Evolutionary conservation across 129 eudicot genomes (phyloP).

Genomic region (Escallonia rubra): DNA sequence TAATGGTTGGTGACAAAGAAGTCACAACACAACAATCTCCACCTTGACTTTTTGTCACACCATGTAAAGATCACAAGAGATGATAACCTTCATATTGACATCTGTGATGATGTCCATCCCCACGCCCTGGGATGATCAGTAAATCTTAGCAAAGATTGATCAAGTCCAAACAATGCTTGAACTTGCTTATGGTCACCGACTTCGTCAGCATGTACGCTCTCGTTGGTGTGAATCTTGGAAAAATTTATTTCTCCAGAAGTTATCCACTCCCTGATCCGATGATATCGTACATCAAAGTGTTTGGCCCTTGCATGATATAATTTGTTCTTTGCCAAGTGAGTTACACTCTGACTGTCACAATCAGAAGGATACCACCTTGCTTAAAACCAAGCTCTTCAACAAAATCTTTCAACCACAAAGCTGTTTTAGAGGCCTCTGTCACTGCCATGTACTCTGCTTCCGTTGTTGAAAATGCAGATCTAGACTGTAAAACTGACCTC

Average conservation of each 20-base stretch:
- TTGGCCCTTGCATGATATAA: neutral
- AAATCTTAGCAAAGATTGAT: neutral
- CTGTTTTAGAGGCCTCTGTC: neutral
- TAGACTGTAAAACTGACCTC: neutral
- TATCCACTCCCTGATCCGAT: neutral
- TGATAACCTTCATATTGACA: neutral
- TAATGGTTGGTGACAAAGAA: no score
- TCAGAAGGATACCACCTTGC: neutral
- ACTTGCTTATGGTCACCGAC: neutral
- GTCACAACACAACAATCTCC: neutral
- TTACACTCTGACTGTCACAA: neutral
- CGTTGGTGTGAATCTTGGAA: neutral
- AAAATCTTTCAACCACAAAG: constrained; percentile 3
- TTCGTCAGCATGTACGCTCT: neutral
- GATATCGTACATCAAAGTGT: neutral
- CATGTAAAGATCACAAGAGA: no score
- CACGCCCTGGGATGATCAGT: neutral
- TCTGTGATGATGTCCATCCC: neutral
- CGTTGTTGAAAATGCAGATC: neutral
- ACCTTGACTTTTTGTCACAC: neutral
- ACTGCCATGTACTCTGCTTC: constrained; percentile 1
- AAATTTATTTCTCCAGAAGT: neutral
- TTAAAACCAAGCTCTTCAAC: neutral
- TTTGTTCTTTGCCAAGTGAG: neutral
- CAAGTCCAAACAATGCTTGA: constrained; percentile 1